phyloP scores from a whole-genome alignment of 2,329 filamentous ascomycete genomes.

The Xylogone sp. region DNA sequence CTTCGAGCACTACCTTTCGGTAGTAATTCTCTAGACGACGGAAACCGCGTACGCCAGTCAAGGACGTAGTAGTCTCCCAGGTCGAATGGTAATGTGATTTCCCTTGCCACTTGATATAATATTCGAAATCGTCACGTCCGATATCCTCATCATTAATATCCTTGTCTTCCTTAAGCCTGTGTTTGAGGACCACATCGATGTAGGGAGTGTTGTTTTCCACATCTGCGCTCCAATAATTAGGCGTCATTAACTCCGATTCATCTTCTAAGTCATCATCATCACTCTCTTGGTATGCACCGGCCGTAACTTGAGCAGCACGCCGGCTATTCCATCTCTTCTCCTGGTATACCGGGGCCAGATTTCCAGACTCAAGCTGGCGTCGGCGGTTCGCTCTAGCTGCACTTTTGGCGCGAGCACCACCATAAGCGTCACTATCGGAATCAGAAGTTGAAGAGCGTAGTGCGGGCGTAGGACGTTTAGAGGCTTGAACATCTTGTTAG shows the following conservation, averaged over 20 bases:
- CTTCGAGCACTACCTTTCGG: conserved; percentile 74
- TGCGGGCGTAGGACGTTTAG: conserved; percentile 55
- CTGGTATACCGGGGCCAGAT: conserved; percentile 61
- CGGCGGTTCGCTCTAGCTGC: conserved; percentile 72
- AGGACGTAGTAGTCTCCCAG: conserved; percentile 78
- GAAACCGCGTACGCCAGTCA: conserved; percentile 75
- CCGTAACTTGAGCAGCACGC: conserved; percentile 69
- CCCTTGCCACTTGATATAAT: conserved; percentile 92
- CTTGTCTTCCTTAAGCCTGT: conserved; percentile 69
- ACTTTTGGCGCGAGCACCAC: conserved; percentile 67
- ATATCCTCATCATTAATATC: conserved; percentile 53
- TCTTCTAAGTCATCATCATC: conserved; percentile 58
- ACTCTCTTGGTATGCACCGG: conserved; percentile 62
- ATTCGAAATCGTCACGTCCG: conserved; percentile 78
- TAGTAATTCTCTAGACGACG: conserved; percentile 95
- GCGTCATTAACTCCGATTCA: conserved; percentile 60
- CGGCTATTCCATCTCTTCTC: conserved; percentile 92
- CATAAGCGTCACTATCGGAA: conserved; percentile 66
- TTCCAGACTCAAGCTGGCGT: conserved; percentile 63
- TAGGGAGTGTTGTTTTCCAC: conserved; percentile 77
- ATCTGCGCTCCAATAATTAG: conserved; percentile 66
- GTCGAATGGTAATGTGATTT: conserved; percentile 94
- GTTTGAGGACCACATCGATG: conserved; percentile 87
- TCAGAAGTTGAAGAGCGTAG: conserved; percentile 64
- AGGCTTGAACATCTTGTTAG: conserved; percentile 39